Evolutionary conservation across 2,329 filamentous ascomycete species (phyloP).

Genomic region (Botryotinia globosa): DNA sequence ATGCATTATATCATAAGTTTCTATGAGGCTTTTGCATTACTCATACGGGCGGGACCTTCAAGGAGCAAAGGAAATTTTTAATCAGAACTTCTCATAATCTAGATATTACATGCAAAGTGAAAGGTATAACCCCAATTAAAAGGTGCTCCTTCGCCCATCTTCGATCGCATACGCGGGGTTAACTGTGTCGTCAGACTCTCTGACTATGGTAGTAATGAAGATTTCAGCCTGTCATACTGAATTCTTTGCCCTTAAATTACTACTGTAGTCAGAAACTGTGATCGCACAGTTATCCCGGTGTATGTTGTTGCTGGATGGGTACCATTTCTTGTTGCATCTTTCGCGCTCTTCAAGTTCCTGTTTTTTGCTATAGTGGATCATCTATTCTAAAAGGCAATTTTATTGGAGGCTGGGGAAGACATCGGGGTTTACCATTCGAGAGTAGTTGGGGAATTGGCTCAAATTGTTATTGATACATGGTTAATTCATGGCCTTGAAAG

Average conservation of each 20-base stretch:
- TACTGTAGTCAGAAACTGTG: not conserved
- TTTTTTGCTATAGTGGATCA: not conserved
- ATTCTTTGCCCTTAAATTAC: not conserved
- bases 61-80: not conserved
- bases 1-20: not conserved
- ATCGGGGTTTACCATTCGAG: not conserved
- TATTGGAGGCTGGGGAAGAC: not conserved
- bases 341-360: not conserved
- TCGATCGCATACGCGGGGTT: fast-evolving
- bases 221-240: not conserved
- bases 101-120: not conserved
- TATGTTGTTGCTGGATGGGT: not conserved
- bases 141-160: not conserved
- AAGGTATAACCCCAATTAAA: not conserved
- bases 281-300: not conserved
- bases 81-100: not conserved
- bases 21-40: not conserved
- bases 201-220: not conserved
- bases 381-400: not conserved
- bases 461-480: not conserved
- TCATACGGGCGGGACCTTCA: not conserved
- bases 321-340: not conserved
- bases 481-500: not conserved
- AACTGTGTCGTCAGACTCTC: not conserved
- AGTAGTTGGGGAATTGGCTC: not conserved